Evolutionary conservation across 2,329 filamentous ascomycete species (phyloP).

Genomic region (Aotearoamyces nothofagi): DNA sequence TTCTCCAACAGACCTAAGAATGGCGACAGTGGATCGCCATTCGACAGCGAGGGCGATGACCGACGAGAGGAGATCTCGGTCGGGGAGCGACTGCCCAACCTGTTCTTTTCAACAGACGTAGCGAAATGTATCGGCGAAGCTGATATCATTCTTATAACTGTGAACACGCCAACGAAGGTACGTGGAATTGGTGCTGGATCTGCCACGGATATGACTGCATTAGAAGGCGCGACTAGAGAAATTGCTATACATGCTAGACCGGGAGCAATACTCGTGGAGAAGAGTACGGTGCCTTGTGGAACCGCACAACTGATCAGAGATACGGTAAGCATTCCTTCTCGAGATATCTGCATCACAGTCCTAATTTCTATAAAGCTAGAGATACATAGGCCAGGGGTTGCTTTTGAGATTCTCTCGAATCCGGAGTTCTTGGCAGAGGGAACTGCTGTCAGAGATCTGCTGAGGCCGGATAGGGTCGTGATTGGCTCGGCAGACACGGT

Average conservation of each 20-base stretch:
- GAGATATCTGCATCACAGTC: conserved; percentile 8
- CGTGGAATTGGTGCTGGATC: conserved; percentile 53
- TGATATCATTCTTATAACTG: conserved; percentile 60
- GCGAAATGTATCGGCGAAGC: conserved; percentile 45
- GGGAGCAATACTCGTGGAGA: conserved; percentile 65
- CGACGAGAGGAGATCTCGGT: conserved; percentile 19
- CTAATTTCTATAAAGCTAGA: conserved; percentile 27
- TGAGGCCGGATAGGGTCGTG: conserved; percentile 57
- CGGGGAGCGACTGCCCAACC: conserved; percentile 39
- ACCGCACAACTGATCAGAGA: conserved; percentile 56
- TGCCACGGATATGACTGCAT: conserved; percentile 57
- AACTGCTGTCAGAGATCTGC: conserved; percentile 56
- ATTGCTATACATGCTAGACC: conserved; percentile 51
- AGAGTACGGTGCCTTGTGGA: conserved; percentile 64
- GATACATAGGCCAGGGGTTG: conserved; percentile 42
- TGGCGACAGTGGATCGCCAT: conserved; percentile 16
- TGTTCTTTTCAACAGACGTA: conserved; percentile 60
- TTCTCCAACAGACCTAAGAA: conserved; percentile 23
- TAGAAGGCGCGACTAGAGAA: conserved; percentile 53
- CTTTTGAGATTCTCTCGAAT: conserved; percentile 67
- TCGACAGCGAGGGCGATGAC: conserved; percentile 17
- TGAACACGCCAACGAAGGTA: conserved; percentile 68
- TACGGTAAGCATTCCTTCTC: conserved; percentile 33
- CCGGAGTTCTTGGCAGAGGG: conserved; percentile 72
- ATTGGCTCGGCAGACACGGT: conserved; percentile 53